Base-by-base conservation (phyloP, 768 basidiomycete species). In the Lactarius quietus region DNA sequence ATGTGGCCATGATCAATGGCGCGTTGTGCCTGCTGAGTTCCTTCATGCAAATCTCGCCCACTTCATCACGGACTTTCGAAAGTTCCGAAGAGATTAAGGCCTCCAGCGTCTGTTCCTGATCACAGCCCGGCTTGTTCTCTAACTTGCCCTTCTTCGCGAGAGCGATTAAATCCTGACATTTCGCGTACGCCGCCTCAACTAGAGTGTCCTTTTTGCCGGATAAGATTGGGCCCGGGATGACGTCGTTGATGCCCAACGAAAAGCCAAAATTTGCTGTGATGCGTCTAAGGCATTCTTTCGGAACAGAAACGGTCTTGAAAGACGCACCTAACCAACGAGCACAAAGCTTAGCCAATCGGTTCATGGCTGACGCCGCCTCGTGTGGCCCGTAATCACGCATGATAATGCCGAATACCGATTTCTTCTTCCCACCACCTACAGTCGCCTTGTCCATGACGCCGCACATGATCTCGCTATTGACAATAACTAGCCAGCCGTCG, bases 391-490 rank as follows among this genome's bases (percentile, higher is more conserved):
- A 98, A 76, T 99, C 97, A 63, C 96, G 83, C 79, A 98, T 84
- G 70, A 99, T 98, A 52, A 98, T 93, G 68, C 96, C 96, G 73
- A 98, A 99, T 51, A 99, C 93, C 2, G 95, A 97, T 74, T 98
- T 98, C 82, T 99, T 98, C 84, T 99, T 99, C 59, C 97, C 97
- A 70, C 93, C 91, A 61, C 97, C 97, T 4, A 98, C 89, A 0
- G 94, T 98, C 18, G 92, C 92, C 78, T 99, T 99, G 79, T 99
- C 97, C 88, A 98, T 96, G 18, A 94, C 92, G 52, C 97, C 97
- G 71, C 95, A 98, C 94, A 98, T 99, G 71, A 99, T 93, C 76
- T 99, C 95, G 73, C 92, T 94, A 75, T 98, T 99, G 68, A 95
- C 87, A 61, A 99, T 86, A 53, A 99, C 97, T 31, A 99, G 84